phyloP scores from a whole-genome alignment of 768 basidiomycete genomes.

The Sarcodon aspratus region DNA sequence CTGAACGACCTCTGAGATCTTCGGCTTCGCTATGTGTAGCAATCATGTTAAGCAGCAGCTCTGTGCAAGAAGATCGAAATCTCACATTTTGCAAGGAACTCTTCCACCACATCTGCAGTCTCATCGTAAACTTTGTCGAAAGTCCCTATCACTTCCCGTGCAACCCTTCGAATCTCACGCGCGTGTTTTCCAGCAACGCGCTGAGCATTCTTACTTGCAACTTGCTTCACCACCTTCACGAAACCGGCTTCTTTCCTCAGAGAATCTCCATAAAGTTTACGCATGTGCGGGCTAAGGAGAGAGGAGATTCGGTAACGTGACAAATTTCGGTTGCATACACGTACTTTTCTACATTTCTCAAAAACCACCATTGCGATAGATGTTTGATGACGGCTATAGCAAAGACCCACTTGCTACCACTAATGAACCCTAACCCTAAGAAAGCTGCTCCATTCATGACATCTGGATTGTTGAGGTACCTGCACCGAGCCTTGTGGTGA shows the following conservation, averaged over 20 bases:
- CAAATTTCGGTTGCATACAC: constrained; percentile 15
- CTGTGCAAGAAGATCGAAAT: constrained; percentile 1
- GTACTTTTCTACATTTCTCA: constrained; percentile 84
- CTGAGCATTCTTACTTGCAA: constrained; percentile 74
- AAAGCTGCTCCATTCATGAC: constrained; percentile 93
- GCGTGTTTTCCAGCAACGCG: constrained; percentile 73
- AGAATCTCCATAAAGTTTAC: constrained; percentile 86
- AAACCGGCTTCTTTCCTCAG: constrained; percentile 94
- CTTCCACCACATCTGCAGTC: constrained; percentile 86
- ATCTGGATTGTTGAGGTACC: constrained; percentile 92
- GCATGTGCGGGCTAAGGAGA: constrained; percentile 85
- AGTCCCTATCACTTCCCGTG: constrained; percentile 84
- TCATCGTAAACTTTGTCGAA: constrained; percentile 95
- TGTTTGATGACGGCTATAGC: constrained; percentile 76
- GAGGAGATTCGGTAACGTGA: too few relatives aligned
- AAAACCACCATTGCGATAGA: constrained; percentile 93
- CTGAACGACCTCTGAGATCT: constrained; percentile 79
- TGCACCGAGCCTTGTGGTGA: constrained; percentile 13
- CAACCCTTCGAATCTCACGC: constrained; percentile 74
- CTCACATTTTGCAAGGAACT: constrained; percentile 86
- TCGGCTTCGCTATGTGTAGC: constrained; percentile 58
- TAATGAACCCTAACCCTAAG: constrained; percentile 87
- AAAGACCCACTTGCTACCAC: constrained; percentile 86
- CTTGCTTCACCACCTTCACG: constrained; percentile 94
- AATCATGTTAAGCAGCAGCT: constrained; percentile 4